These are phyloP conservation scores for Colletotrichum echinochloae DNA, from an alignment of 2,329 filamentous ascomycete genomes.

Conservation along the genomic window DNA sequence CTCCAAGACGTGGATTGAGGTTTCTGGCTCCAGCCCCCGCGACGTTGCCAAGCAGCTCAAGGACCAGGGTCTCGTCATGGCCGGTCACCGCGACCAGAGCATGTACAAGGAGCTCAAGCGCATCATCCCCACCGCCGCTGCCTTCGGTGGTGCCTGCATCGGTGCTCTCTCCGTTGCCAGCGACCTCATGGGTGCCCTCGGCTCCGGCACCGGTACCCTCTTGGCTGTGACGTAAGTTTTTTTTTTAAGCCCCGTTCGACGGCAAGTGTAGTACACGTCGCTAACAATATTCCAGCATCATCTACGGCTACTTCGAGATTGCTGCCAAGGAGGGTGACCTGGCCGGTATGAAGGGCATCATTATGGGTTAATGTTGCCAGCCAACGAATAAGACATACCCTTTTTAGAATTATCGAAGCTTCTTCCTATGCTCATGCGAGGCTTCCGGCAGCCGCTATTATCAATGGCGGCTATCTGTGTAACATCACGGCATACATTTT, in stretches of 20 bases:
- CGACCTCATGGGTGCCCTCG: slow-evolving; percentile 94
- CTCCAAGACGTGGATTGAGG: slow-evolving; percentile 99
- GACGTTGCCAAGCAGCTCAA: slow-evolving; percentile 99
- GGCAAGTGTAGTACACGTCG: slow-evolving; percentile 5
- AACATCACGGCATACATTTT: slow-evolving; percentile 40
- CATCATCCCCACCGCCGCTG: slow-evolving; percentile 97
- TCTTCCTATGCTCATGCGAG: slow-evolving; percentile 39
- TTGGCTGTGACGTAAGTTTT: slow-evolving; percentile 94
- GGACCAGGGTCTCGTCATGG: slow-evolving; percentile 99
- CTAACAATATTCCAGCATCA: slow-evolving; percentile 77
- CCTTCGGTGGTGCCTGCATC: slow-evolving; percentile 99
- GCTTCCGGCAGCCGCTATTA: slow-evolving; percentile 29
- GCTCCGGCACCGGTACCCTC: slow-evolving; percentile 96
- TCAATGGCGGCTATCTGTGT: slow-evolving; percentile 33
- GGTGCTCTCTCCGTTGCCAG: slow-evolving; percentile 95
- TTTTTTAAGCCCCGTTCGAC: slow-evolving; percentile 47
- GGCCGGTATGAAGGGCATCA: slow-evolving; percentile 81
- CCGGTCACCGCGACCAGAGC: slow-evolving; percentile 98
- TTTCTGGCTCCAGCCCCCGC: slow-evolving; percentile 95
- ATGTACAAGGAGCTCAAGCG: slow-evolving; percentile 99
- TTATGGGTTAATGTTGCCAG: slow-evolving; percentile 69
- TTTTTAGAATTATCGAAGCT: slow-evolving; percentile 34
- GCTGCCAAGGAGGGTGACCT: slow-evolving; percentile 98
- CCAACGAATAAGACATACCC: slow-evolving; percentile 36
- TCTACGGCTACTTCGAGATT: slow-evolving; percentile 99